A percentile compares a stretch with the other conserved stretches of the same genome.
Conservation (phyloP, 148 eudicot genomes). For the Persicaria tinctoria region DNA sequence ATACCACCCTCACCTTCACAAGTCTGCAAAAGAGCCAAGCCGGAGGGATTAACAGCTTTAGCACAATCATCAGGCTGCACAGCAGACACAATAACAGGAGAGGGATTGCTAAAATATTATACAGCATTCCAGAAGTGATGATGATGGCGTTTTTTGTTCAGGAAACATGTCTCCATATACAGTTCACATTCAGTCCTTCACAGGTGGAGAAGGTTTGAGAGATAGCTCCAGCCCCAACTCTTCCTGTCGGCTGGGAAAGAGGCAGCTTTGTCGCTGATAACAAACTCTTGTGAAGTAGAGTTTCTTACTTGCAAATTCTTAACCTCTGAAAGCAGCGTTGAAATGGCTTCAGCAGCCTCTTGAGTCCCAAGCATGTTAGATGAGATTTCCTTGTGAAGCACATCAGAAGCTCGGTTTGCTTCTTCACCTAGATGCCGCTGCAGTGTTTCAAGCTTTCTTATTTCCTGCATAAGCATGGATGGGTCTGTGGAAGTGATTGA, state of each 20-base stretch:
- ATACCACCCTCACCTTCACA: too few relatives aligned
- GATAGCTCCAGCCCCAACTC: slow-evolving; percentile 91
- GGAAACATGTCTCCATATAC: not conserved
- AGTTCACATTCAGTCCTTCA: slow-evolving; percentile 15
- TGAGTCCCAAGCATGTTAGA: slow-evolving; percentile 66
- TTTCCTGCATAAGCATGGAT: slow-evolving; percentile 67
- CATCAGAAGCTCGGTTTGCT: slow-evolving; percentile 81
- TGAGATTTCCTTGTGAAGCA: slow-evolving; percentile 83
- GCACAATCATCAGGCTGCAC: too few relatives aligned
- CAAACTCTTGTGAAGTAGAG: slow-evolving; percentile 41
- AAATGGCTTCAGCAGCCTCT: slow-evolving; percentile 73
- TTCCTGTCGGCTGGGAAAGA: slow-evolving; percentile 62
- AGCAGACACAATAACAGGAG: too few relatives aligned
- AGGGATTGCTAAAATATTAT: too few relatives aligned
- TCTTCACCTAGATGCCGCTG: slow-evolving; percentile 97
- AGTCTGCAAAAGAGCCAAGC: too few relatives aligned
- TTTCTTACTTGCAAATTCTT: slow-evolving; percentile 50
- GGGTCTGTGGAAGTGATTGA: slow-evolving; percentile 64
- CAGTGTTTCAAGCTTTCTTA: slow-evolving; percentile 77
- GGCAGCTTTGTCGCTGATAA: slow-evolving; percentile 47
- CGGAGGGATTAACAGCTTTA: too few relatives aligned
- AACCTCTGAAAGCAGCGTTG: slow-evolving; percentile 71
- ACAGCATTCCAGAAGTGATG: too few relatives aligned
- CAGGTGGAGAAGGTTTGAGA: slow-evolving; percentile 84
- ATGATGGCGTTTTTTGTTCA: too few relatives aligned